Evolutionary conservation across 768 basidiomycete genomes (phyloP).

Genomic region (Panellus pusillus): DNA sequence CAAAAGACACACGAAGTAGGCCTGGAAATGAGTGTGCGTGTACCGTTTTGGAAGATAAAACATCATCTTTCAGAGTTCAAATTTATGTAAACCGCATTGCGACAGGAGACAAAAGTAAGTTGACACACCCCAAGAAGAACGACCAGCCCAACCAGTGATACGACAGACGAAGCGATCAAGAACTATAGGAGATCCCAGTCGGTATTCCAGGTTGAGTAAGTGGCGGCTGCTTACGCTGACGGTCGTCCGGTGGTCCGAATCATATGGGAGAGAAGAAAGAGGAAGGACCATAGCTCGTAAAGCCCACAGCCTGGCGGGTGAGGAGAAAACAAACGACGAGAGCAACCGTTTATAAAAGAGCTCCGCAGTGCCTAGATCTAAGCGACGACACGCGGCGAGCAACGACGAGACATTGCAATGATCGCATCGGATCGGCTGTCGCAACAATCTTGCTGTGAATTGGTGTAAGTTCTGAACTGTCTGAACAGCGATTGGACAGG

Average conservation of each 20-base stretch:
- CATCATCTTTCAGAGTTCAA: background rate
- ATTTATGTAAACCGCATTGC: no score
- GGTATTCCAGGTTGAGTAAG: background rate
- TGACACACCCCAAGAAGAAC: conserved; percentile 17
- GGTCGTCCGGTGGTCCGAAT: conserved; percentile 3
- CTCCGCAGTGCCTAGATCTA: background rate
- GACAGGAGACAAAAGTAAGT: background rate
- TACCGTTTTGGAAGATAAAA: conserved; percentile 11
- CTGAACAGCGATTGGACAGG: no score
- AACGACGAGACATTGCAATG: background rate
- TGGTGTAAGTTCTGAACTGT: no score
- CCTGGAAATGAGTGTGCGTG: conserved; percentile 23
- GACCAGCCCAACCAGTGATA: conserved; percentile 19
- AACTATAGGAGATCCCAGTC: background rate
- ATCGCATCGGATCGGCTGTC: no score
- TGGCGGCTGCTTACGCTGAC: conserved; percentile 5
- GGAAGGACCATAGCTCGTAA: conserved; percentile 4
- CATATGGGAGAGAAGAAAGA: background rate
- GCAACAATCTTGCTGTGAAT: no score
- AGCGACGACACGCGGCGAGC: background rate
- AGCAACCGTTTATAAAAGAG: no score
- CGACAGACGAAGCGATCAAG: conserved; percentile 18
- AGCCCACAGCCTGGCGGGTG: conserved; percentile 13
- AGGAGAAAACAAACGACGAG: background rate
- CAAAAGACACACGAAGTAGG: conserved; percentile 22